phyloP scores from a whole-genome alignment of 345 rosid species.

The Hypericum androsaemum region DNA sequence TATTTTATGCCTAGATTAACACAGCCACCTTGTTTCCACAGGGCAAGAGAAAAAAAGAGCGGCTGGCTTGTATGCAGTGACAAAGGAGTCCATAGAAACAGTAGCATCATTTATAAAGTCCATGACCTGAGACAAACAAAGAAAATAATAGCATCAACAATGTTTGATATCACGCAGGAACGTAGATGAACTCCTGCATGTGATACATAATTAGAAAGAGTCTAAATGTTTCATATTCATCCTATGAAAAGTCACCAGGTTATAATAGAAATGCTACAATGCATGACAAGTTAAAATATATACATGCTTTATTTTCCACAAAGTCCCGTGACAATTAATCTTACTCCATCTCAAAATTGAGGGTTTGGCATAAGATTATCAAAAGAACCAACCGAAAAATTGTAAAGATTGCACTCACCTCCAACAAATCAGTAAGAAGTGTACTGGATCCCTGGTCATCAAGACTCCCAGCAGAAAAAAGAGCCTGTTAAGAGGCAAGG shows the following conservation, averaged over 20 bases:
- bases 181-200: too few relatives aligned
- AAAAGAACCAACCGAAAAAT: neutral
- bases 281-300: too few relatives aligned
- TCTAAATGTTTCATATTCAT: too few relatives aligned
- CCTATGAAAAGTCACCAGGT: too few relatives aligned
- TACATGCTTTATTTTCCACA: too few relatives aligned
- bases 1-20: constrained; percentile 9
- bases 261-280: too few relatives aligned
- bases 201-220: too few relatives aligned
- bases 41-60: constrained; percentile 57
- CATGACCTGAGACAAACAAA: constrained; percentile 50
- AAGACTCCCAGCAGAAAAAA: constrained; percentile 34
- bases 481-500: constrained; percentile 27
- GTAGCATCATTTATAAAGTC: constrained; percentile 94
- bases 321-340: too few relatives aligned
- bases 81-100: constrained; percentile 78
- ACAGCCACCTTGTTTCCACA: constrained; percentile 61
- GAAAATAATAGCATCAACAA: neutral
- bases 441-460: constrained; percentile 33
- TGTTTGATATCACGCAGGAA: too few relatives aligned
- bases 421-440: constrained; percentile 57
- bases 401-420: constrained; percentile 34
- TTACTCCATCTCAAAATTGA: too few relatives aligned
- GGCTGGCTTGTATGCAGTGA: constrained; percentile 57
- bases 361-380: too few relatives aligned